Conservation (phyloP, 2,329 filamentous ascomycete species). For the Aspergillus unguis region DNA sequence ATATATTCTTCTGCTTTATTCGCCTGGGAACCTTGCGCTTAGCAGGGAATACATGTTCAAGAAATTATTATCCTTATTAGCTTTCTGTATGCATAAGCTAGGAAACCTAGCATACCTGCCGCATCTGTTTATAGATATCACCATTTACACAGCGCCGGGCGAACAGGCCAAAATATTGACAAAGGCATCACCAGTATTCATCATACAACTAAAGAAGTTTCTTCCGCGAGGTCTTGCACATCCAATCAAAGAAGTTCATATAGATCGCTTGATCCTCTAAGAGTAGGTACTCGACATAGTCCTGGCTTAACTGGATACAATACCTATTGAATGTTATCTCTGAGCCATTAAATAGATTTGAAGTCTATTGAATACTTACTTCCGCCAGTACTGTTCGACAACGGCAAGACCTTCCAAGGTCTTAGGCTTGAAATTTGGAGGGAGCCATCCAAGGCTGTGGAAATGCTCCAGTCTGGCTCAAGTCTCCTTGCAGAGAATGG, state of each 20-base stretch:
- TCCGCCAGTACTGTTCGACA: constrained; percentile 13
- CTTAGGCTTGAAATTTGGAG: constrained; percentile 26
- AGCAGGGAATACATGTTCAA: constrained; percentile 16
- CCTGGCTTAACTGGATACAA: constrained; percentile 23
- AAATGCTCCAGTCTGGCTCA: constrained; percentile 13
- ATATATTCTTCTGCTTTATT: constrained; percentile 24
- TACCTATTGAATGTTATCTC: constrained; percentile 18
- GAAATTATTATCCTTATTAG: constrained; percentile 22
- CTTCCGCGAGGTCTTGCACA: constrained; percentile 22
- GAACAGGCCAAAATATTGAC: constrained; percentile 22
- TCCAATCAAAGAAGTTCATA: constrained; percentile 29
- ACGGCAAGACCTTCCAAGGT: too few species aligned
- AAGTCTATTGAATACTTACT: neutral
- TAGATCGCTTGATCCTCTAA: constrained; percentile 19
- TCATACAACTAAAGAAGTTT: constrained; percentile 24
- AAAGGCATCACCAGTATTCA: constrained; percentile 25
- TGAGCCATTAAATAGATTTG: neutral
- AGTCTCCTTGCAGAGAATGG: neutral
- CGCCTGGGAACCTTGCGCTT: constrained; percentile 16
- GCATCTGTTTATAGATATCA: constrained; percentile 22
- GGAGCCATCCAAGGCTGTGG: constrained; percentile 22
- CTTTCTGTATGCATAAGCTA: neutral
- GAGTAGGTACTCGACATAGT: constrained; percentile 25
- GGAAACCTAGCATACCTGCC: constrained; percentile 18
- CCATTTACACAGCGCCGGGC: constrained; percentile 19